Conservation (phyloP, 192 early-diverging fungal species). For the Linnemannia schmuckeri region DNA sequence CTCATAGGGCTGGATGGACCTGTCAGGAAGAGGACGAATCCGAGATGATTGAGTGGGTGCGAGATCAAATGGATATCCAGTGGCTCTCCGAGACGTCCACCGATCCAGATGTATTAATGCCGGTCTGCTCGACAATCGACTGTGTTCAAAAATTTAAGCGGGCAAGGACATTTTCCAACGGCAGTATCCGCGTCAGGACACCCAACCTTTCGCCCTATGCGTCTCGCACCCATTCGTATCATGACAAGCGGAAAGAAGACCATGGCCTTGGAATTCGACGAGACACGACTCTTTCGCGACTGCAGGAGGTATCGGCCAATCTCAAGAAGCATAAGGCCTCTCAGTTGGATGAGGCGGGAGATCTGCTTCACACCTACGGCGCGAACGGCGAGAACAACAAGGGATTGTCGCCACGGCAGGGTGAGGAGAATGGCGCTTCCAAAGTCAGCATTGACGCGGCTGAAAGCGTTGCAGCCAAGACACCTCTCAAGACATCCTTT, state of each 20-base stretch:
- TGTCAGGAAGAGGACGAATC: slow-evolving; percentile 49
- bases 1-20: slow-evolving; percentile 31
- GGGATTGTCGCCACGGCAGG: background rate
- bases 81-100: slow-evolving; percentile 20
- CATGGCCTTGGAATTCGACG: slow-evolving; percentile 3
- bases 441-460: slow-evolving; percentile 16
- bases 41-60: slow-evolving; percentile 53
- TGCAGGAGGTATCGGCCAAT: slow-evolving; percentile 15
- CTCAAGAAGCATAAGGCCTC: slow-evolving; percentile 2
- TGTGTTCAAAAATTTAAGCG: slow-evolving; percentile 10
- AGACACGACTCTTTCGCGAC: slow-evolving; percentile 30
- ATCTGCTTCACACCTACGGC: background rate
- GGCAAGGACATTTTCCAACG: slow-evolving; percentile 12
- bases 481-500: slow-evolving; percentile 36
- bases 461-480: background rate
- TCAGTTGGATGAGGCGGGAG: background rate
- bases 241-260: slow-evolving; percentile 1
- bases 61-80: slow-evolving; percentile 43
- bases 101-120: background rate
- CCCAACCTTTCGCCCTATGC: slow-evolving; percentile 42
- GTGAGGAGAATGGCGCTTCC: background rate
- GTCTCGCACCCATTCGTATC: slow-evolving; percentile 21
- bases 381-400: background rate
- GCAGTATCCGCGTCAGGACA: slow-evolving; percentile 16
- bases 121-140: slow-evolving; percentile 11